Percentiles rank a stretch among this genome's conserved stretches.
Evolutionary conservation across 2,329 filamentous ascomycete genomes (phyloP).

Genomic region (Neonectria ditissima): DNA sequence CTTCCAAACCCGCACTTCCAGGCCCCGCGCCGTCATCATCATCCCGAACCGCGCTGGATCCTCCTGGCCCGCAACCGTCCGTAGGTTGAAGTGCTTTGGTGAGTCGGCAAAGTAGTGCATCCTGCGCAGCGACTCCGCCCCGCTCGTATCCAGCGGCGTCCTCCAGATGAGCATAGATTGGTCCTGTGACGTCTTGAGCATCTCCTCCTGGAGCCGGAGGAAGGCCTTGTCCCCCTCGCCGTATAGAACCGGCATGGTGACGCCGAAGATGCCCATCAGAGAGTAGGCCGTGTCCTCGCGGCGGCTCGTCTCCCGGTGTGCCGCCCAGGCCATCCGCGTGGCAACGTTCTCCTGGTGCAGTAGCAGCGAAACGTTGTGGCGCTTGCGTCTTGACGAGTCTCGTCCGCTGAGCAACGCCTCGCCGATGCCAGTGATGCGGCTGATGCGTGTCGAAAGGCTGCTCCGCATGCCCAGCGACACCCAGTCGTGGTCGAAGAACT

Average conservation of each 20-base stretch:
- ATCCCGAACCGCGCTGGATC: slow-evolving; percentile 39
- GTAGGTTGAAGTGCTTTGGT: slow-evolving; percentile 42
- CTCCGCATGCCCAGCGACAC: slow-evolving; percentile 36
- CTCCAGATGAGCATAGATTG: slow-evolving; percentile 51
- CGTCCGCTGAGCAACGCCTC: slow-evolving; percentile 34
- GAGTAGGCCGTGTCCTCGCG: slow-evolving; percentile 51
- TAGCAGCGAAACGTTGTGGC: slow-evolving; percentile 33
- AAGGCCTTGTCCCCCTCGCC: slow-evolving; percentile 52
- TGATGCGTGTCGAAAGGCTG: slow-evolving; percentile 34
- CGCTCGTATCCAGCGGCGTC: slow-evolving; percentile 27
- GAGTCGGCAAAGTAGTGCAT: slow-evolving; percentile 43
- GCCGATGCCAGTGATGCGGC: slow-evolving; percentile 41
- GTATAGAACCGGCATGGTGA: slow-evolving; percentile 53
- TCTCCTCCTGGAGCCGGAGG: slow-evolving; percentile 50
- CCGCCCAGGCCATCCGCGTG: slow-evolving; percentile 52
- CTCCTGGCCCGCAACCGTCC: slow-evolving; percentile 43
- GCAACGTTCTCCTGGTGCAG: slow-evolving; percentile 45
- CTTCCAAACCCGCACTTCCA: slow-evolving; percentile 44
- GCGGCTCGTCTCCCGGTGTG: slow-evolving; percentile 46
- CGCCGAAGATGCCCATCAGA: slow-evolving; percentile 50
- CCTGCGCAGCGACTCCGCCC: slow-evolving; percentile 29
- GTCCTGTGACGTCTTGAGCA: slow-evolving; percentile 49
- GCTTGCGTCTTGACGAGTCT: slow-evolving; percentile 30
- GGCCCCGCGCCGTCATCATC: slow-evolving; percentile 38
- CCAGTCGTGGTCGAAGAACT: slow-evolving; percentile 44